Evolutionary conservation across 257 asterid genomes (phyloP).

Genomic region (Solanum arcanum): DNA sequence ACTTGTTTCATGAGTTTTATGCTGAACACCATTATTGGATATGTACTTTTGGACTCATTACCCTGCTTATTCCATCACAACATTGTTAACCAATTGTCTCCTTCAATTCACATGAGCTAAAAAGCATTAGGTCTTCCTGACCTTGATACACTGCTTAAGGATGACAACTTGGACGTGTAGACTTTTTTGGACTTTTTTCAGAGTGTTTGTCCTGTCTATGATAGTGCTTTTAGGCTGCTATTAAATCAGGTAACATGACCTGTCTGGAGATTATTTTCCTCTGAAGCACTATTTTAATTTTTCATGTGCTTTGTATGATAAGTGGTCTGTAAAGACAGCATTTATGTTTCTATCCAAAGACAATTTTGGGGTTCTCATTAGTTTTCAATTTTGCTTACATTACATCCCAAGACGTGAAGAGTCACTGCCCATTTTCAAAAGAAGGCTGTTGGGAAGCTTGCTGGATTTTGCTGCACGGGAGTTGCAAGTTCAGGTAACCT

Average conservation of each 20-base stretch:
- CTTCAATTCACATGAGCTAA: background rate
- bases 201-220: background rate
- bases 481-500: constrained; percentile 78
- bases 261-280: background rate
- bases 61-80: background rate
- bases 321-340: background rate
- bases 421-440: constrained; percentile 79
- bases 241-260: background rate
- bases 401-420: constrained; percentile 73
- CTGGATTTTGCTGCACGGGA: constrained; percentile 96
- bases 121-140: background rate
- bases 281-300: background rate
- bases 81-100: background rate
- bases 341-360: background rate
- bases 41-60: background rate
- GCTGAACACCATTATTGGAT: background rate
- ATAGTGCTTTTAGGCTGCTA: background rate
- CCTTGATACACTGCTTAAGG: background rate
- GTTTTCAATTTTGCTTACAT: background rate
- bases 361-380: background rate
- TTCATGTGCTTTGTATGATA: background rate
- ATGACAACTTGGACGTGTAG: background rate
- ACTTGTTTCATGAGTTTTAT: background rate
- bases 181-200: background rate
- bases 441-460: constrained; percentile 90